Percentiles rank a stretch among this genome's conserved stretches.
phyloP scores from a whole-genome alignment of 805 yeast genomes.

The Yarrowia keelungensis region DNA sequence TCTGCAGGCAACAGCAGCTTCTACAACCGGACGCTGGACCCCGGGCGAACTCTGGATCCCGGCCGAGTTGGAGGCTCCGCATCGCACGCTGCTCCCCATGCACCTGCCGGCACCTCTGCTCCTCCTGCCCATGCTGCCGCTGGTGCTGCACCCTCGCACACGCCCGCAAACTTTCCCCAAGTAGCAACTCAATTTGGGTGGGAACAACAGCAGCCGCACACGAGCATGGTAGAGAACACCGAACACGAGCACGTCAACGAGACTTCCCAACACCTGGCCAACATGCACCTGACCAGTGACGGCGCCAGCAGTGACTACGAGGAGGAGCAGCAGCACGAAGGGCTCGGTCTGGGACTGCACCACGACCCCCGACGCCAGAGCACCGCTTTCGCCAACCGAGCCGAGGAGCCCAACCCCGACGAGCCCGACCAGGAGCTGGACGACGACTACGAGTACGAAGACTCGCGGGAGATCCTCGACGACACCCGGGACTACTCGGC shows the following conservation, averaged over 20 bases:
- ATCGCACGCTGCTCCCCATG: background rate
- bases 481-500: constrained; percentile 8
- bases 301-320: constrained; percentile 29
- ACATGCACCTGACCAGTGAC: constrained; percentile 25
- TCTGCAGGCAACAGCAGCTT: constrained; percentile 14
- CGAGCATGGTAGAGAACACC: constrained; percentile 22
- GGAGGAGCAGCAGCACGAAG: constrained; percentile 11
- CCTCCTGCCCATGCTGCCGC: constrained; percentile 13
- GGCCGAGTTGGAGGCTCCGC: background rate
- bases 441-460: constrained; percentile 35
- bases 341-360: constrained; percentile 12
- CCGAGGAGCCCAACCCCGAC: constrained; percentile 34
- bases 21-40: constrained; percentile 25
- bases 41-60: constrained; percentile 23
- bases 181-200: constrained; percentile 36
- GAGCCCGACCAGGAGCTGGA: constrained; percentile 37
- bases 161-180: constrained; percentile 39
- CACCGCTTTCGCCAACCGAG: constrained; percentile 17
- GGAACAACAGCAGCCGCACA: constrained; percentile 36
- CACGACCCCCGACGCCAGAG: constrained; percentile 24
- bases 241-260: constrained; percentile 10
- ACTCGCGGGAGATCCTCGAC: constrained; percentile 19
- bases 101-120: constrained; percentile 8
- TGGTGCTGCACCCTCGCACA: constrained; percentile 10
- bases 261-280: constrained; percentile 5